These are phyloP conservation scores for Penicillium lividum DNA, from an alignment of 495 filamentous ascomycete species.

Conservation along the genomic window DNA sequence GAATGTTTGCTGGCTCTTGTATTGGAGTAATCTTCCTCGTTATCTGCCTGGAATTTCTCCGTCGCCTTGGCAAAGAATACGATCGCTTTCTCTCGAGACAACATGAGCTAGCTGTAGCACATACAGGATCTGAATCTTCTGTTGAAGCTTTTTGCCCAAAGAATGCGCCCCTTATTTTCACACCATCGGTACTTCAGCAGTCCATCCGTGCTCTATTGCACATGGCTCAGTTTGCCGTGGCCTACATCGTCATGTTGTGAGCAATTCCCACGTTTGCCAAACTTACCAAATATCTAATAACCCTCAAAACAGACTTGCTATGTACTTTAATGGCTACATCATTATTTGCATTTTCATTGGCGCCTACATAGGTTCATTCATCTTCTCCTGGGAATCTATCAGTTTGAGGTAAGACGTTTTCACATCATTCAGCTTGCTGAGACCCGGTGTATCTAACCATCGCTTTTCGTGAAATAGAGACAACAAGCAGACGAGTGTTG, in stretches of 20 bases:
- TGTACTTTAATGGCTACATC: not conserved
- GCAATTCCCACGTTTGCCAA: not conserved
- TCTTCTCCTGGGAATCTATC: not conserved
- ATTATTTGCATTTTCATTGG: slow-evolving; percentile 1
- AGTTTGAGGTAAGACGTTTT: not conserved
- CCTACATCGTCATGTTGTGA: not conserved
- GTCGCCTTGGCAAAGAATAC: not conserved
- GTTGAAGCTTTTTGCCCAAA: not conserved
- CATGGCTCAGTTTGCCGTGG: not conserved
- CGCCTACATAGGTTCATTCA: not conserved
- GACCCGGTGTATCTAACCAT: not conserved
- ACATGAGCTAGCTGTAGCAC: not conserved
- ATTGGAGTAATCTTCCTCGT: not conserved
- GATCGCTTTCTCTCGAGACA: not conserved
- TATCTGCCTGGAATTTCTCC: not conserved
- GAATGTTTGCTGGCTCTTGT: not conserved
- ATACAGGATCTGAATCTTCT: not conserved
- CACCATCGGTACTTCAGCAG: not conserved
- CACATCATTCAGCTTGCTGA: not conserved
- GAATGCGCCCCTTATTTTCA: not conserved
- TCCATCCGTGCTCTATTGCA: not conserved
- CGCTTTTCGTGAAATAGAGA: not conserved
- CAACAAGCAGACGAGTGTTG: not conserved
- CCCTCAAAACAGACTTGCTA: not conserved
- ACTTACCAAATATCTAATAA: not conserved